These are phyloP conservation scores for Plantago ovata DNA, from an alignment of 257 asterid genomes.

Conservation along the genomic window DNA sequence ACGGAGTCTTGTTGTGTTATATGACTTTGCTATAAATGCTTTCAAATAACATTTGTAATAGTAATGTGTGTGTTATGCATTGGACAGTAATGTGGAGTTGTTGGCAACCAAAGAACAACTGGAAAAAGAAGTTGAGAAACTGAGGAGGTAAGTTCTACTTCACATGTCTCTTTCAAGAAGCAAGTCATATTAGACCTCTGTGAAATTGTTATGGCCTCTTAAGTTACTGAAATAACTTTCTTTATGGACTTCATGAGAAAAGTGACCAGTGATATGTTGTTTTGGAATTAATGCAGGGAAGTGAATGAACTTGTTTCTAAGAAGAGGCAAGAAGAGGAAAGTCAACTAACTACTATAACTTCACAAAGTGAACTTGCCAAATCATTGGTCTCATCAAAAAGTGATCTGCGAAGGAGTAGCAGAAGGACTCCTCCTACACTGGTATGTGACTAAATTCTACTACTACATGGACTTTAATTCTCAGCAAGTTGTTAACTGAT, in stretches of 20 bases:
- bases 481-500: background rate
- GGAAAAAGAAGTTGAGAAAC: slow-evolving; percentile 60
- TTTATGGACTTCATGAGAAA: background rate
- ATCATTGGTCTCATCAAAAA: slow-evolving; percentile 41
- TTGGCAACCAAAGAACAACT: slow-evolving; percentile 45
- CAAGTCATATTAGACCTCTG: background rate
- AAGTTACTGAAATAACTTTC: background rate
- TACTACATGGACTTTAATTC: background rate
- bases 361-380: slow-evolving; percentile 35
- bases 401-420: slow-evolving; percentile 32
- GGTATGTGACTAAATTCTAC: slow-evolving; percentile 26
- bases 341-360: slow-evolving; percentile 29
- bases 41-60: background rate
- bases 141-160: slow-evolving; percentile 42
- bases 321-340: slow-evolving; percentile 37
- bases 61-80: background rate
- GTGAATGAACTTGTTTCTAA: slow-evolving; percentile 37
- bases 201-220: background rate
- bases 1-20: too few species aligned
- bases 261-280: slow-evolving; percentile 15
- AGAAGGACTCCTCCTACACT: slow-evolving; percentile 29
- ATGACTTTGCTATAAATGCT: background rate
- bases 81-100: slow-evolving; percentile 44
- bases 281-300: slow-evolving; percentile 44
- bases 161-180: background rate